Evolutionary conservation across 225 moss, liverwort and hornwort genomes (phyloP), one percentile per base, ranked within the genome.

Genomic region (Polytrichum formosum): DNA sequence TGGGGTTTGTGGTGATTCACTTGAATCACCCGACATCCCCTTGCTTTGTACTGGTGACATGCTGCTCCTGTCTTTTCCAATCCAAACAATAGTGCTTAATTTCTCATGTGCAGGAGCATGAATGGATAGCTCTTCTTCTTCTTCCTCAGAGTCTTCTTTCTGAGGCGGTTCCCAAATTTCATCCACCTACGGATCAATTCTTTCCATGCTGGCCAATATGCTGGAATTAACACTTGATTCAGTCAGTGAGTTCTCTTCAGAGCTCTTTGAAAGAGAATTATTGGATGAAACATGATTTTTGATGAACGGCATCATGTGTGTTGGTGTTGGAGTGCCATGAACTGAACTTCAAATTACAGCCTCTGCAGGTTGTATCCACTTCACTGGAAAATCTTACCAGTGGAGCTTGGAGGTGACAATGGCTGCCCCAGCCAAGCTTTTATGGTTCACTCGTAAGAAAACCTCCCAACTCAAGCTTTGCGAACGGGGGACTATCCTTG

Each of bases 71-170:
- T 93, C 89, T 31, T 85, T 91, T 72, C 96, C 96, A 70, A 91
- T 91, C 96, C 96, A 97, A 70, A 97, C 82, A 23, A 97, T 91
- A 67, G 96, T 84, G 70, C 78, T 80, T 76, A 94, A 85, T 56
- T 62, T 28, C 66, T 56, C 33, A 10, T n/a, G 8, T 64, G 63
- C 28, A 56, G 20, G 37, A 37, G 37, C 9, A 10, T 37, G 37
- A 37, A 37, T 37, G 10, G 37, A 10, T 37, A 37, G 37, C 10
- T 37, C 37, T 37, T 37, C 10, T 10, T 37, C 37, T 9, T 37
- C 37, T 9, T 37, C 37, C 8, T 37, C 37, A 70, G 19, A 29
- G 28, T 71, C 62, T 10, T 77, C 76, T 69, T 70, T 67, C 4
- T 74, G 28, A 65, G 46, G 46, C 35, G 63, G 54, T 56, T 73